Percentiles rank a stretch among this genome's conserved stretches.
phyloP scores from a whole-genome alignment of 2,329 filamentous ascomycete genomes.

The Fusarium drepaniforme region DNA sequence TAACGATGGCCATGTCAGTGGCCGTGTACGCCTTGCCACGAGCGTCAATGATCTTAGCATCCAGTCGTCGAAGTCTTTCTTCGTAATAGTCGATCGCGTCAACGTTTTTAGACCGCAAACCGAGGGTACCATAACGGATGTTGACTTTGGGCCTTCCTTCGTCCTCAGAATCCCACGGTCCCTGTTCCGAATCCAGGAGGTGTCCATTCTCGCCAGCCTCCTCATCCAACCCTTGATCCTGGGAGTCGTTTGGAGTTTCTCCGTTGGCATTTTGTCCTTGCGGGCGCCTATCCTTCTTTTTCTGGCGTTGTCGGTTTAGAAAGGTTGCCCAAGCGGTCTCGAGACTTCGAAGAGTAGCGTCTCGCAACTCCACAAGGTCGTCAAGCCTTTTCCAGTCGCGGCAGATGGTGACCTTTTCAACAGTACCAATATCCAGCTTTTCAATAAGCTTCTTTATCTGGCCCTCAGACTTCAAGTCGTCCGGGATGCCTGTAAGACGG shows the following conservation, averaged over 20 bases:
- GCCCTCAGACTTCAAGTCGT: conserved; percentile 81
- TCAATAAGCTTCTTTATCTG: conserved; percentile 91
- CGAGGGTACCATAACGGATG: conserved; percentile 83
- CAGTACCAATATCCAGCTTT: conserved; percentile 87
- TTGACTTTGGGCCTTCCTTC: conserved; percentile 74
- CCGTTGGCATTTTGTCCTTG: conserved; percentile 22
- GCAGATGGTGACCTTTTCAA: conserved; percentile 89
- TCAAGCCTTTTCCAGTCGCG: conserved; percentile 89
- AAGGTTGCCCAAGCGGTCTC: conserved; percentile 88
- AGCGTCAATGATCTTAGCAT: conserved; percentile 78
- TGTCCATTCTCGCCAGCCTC: conserved; percentile 68
- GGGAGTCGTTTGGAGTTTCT: conserved; percentile 38
- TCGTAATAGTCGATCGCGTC: conserved; percentile 97
- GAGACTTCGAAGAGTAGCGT: conserved; percentile 74
- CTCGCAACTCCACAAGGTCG: conserved; percentile 75
- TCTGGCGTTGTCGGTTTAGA: conserved; percentile 44
- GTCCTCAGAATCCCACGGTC: conserved; percentile 51
- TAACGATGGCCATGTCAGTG: conserved; percentile 91
- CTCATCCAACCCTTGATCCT: conserved; percentile 52
- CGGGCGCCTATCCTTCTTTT: conserved; percentile 12
- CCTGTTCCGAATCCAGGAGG: conserved; percentile 65
- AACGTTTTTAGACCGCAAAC: conserved; percentile 76
- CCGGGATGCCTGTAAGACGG: conserved; percentile 87
- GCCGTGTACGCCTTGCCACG: conserved; percentile 82
- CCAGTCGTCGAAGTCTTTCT: conserved; percentile 82